Base-by-base conservation (phyloP, 805 yeast species). In the Helenozyma baotianmanensis region DNA sequence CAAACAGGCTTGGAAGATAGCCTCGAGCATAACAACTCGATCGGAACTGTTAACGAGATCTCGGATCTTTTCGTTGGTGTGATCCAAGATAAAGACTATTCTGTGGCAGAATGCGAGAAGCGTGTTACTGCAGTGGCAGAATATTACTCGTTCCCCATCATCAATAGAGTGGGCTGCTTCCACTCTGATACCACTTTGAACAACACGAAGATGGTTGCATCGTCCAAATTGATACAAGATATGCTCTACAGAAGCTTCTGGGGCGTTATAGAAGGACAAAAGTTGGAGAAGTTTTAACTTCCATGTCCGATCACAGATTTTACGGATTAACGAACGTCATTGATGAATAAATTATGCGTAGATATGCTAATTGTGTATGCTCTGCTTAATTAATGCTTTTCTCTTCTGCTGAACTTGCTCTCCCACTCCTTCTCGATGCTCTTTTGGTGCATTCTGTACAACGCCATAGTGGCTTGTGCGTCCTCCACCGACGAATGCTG, bases 401-500 rank as follows among this genome's bases (percentile, higher is more conserved):
- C 19, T 6, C 8, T 17, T 17, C 19, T 6, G 8, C 5, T 17
- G 19, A n/a, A n/a, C 19, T 17, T 17, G 19, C 19, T 17, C 9
- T 17, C 16, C 7, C 21, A 15, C 32, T 22, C 25, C 27, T 58
- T 60, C 43, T 80, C 92, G 49, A 84, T 80, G 33, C 75, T 85
- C 33, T 62, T 65, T 50, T 75, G 80, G 41, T 75, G 72, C 32
- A 72, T 51, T 39, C 83, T 71, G 51, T 78, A 88, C n/a, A 88
- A 57, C 39, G 80, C 54, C 95, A 88, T 89, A 0, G 96, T 79
- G 1, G 89, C 89, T 49, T 76, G 75, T 0, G 96, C 95, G 62
- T 88, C 97, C 51, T 86, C 95, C 1, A 88, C 85, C 0, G 96
- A 85, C 3, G 92, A 82, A 61, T 89, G 96, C 40, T 77, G 71